Evolutionary conservation across 805 yeast genomes (phyloP), one percentile per base, ranked within the genome.

Genomic region (Lipomyces japonicus): DNA sequence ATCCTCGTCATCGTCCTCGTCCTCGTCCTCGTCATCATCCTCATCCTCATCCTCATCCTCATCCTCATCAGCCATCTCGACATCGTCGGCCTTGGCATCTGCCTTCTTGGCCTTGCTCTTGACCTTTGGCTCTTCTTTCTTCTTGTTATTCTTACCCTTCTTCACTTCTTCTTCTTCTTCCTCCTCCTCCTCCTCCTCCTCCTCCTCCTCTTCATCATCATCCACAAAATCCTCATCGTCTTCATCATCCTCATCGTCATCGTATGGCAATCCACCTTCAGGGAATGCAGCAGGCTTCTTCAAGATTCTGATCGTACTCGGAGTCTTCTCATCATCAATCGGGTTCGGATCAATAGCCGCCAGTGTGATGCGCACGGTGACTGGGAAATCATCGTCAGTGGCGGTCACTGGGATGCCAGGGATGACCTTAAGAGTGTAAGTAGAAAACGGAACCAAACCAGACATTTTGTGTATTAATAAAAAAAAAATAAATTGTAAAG

Each of bases 281-380:
- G 62, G 61, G 46, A 63, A 55, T 34, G 64, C 65, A 36, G 58
- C 74, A 74, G 68, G 76, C 66, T 81, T 82, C 79, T 87, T 89
- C 68, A 91, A 78, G 65, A 91, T 78, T 75, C 95, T 84, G 66
- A 93, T 77, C 63, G 96, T 88, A 28, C 95, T 82, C 60, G 97
- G 97, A 62, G 78, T 82, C 59, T 63, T 58, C 51, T 61, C 64
- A 50, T 65, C 71, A 63, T 88, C 96, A 61, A 79, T 81, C 26
- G 95, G 77, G 41, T 70, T 65, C 65, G 96, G 95, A 72, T 91
- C 96, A 64, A 93, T 76, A 53, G 98, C 95, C 57, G 96, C 98
- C 79, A 91, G 78, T 46, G 97, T 90, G 64, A 91, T 69, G 71
- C 95, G 86, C 25, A 54, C 81, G 55, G 97, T 84, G 60, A 86